A percentile compares a stretch with the other conserved stretches of the same genome.
phyloP scores from a whole-genome alignment of 371 early-diverging fungal genomes.

The Encephalitozoon intestinalis region DNA sequence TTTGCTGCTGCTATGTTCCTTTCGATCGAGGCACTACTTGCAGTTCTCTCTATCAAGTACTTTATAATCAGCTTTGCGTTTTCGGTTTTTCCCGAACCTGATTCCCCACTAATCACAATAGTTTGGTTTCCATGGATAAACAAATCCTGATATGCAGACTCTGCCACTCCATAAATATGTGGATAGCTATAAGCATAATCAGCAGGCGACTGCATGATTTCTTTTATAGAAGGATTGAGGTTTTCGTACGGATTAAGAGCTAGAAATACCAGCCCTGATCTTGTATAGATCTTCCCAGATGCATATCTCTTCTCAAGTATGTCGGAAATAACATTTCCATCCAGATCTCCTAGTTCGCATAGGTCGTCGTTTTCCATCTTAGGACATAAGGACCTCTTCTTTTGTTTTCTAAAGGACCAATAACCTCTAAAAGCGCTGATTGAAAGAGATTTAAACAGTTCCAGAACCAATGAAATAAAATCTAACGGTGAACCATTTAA shows the following conservation, averaged over 20 bases:
- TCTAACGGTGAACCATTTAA: not conserved
- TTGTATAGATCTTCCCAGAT: conserved; percentile 49
- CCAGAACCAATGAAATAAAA: not conserved
- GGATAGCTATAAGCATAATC: conserved; percentile 14
- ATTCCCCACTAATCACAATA: conserved; percentile 60
- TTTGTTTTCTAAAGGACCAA: conserved; percentile 13
- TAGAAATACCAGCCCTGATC: conserved; percentile 49
- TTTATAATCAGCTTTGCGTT: conserved; percentile 55
- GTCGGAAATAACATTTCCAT: conserved; percentile 39
- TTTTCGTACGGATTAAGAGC: conserved; percentile 58
- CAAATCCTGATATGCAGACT: conserved; percentile 32
- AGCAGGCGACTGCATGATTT: not conserved
- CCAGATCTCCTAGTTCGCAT: conserved; percentile 38
- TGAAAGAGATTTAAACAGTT: not conserved
- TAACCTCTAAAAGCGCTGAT: not conserved
- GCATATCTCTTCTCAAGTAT: conserved; percentile 47
- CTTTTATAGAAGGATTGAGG: conserved; percentile 10
- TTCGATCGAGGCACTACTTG: conserved; percentile 3
- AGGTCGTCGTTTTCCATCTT: conserved; percentile 47
- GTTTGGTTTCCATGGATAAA: conserved; percentile 31
- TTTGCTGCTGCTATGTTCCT: conserved; percentile 15
- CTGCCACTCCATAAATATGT: conserved; percentile 51
- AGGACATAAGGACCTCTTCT: not conserved
- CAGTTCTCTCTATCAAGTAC: conserved; percentile 39
- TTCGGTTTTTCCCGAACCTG: conserved; percentile 61